Conservation (phyloP, 257 asterid genomes). For the Ilex aquifolium region DNA sequence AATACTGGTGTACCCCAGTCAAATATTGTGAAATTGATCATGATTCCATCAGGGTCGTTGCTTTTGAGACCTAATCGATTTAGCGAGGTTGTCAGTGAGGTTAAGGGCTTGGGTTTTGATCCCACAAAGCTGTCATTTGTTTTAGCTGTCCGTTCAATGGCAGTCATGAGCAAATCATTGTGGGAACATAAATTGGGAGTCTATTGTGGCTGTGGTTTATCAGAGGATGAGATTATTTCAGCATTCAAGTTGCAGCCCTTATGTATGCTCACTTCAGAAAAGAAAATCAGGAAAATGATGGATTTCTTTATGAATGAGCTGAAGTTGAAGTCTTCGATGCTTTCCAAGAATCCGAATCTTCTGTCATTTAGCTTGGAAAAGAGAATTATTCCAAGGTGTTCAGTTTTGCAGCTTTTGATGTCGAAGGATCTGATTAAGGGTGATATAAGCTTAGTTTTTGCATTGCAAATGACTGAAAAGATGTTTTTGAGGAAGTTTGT, state of each 20-base stretch:
- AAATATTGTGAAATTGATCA: not conserved
- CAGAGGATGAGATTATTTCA: not conserved
- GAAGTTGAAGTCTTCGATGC: not conserved
- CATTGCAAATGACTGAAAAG: not conserved
- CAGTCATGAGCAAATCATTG: not conserved
- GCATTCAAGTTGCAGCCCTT: not conserved
- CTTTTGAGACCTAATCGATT: not conserved
- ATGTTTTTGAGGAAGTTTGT: not conserved
- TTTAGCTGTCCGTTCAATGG: not conserved
- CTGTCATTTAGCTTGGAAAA: not conserved
- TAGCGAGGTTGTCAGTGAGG: not conserved
- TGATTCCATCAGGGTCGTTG: not conserved
- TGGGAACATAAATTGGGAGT: not conserved
- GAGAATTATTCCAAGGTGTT: not conserved
- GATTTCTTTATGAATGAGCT: not conserved
- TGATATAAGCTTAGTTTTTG: not conserved
- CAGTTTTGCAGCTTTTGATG: not conserved
- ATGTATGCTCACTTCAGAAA: not conserved
- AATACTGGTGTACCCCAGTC: not conserved
- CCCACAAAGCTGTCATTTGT: not conserved
- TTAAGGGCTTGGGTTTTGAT: not conserved
- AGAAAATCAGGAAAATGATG: not conserved
- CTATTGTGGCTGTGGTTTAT: not conserved
- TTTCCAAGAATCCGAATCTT: not conserved
- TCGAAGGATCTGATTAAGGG: not conserved